Base-by-base conservation (phyloP, 23 red algal genomes). In the Gracilaria gracilis region DNA sequence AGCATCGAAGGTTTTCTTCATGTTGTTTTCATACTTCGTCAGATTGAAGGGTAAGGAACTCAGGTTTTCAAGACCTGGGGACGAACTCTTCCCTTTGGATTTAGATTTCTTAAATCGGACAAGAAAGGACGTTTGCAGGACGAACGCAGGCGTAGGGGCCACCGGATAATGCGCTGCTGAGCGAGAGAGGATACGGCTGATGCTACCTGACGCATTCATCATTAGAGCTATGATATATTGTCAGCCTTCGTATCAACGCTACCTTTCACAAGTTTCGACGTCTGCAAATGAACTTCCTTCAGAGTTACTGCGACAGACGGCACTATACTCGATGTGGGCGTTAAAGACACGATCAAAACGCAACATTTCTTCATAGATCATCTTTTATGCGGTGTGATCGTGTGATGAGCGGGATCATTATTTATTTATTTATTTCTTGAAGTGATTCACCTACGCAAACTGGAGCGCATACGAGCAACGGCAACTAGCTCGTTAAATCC, bases 1-100 rank as follows among this genome's bases (percentile, higher is more conserved):
- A 0, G 80, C 65, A 44, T 81, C 80, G 24, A 93, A 46, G 29
- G 91, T 50, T 62, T 88, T 75, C 24, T 86, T 69, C 87, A 98
- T 91, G 44, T 37, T 82, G 3, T 72, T 61, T 37, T 81, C 64
- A 46, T 77, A 91, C 27, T 67, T 64, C 29, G 75, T 62, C 21
- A 91, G 70, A 59, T 91, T 64, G 61, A 91, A 62, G 1, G 67
- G 67, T 11, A 73, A 73, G 35, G 67, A 39, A 21, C 67, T 35
- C 21, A 73, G 17, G 67, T 35, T 73, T 39, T 40, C 67, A 42
- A 73, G 67, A 24, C 3, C 33, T 44, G 2, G 38, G 20, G 67
- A 40, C 44, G 35, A 73, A 12, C 59, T 62, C 67, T 42, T 73
- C 24, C 35, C 34, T 42, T 73, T 73, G 13, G 67, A 35, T 21